A percentile compares a stretch with the other conserved stretches of the same genome.
These are phyloP conservation scores for Curvularia spicifera DNA, from an alignment of 2,329 filamentous ascomycete species.

Conservation along the genomic window DNA sequence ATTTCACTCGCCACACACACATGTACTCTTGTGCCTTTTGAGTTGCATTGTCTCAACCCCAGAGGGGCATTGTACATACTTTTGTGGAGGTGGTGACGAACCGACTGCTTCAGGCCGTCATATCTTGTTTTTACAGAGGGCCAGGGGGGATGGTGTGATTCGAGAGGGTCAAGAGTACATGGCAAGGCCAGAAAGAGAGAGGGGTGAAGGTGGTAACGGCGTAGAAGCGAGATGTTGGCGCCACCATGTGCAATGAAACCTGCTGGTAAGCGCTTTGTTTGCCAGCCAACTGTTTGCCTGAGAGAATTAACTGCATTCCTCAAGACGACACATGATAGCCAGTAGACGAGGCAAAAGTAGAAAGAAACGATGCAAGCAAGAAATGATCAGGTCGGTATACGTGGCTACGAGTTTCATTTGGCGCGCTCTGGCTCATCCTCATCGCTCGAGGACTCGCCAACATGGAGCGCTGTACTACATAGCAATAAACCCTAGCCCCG, in stretches of 20 bases:
- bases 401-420: conserved; percentile 11
- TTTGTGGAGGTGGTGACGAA: background rate
- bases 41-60: no score
- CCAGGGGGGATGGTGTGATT: background rate
- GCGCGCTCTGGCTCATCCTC: conserved; percentile 4
- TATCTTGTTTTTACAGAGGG: background rate
- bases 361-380: background rate
- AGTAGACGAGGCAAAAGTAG: background rate
- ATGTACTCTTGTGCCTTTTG: no score
- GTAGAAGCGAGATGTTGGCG: background rate
- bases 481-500: conserved; percentile 13
- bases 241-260: background rate
- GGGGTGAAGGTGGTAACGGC: background rate
- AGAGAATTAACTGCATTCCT: background rate
- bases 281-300: background rate
- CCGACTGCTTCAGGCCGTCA: background rate
- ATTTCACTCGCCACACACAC: background rate
- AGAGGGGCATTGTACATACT: no score
- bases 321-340: background rate
- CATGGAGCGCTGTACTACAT: conserved; percentile 15
- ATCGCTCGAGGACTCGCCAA: conserved; percentile 10
- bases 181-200: background rate
- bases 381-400: background rate
- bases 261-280: background rate
- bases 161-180: background rate